These are phyloP conservation scores for Prunus dulcis DNA, from an alignment of 306 rosid species.

Conservation along the genomic window DNA sequence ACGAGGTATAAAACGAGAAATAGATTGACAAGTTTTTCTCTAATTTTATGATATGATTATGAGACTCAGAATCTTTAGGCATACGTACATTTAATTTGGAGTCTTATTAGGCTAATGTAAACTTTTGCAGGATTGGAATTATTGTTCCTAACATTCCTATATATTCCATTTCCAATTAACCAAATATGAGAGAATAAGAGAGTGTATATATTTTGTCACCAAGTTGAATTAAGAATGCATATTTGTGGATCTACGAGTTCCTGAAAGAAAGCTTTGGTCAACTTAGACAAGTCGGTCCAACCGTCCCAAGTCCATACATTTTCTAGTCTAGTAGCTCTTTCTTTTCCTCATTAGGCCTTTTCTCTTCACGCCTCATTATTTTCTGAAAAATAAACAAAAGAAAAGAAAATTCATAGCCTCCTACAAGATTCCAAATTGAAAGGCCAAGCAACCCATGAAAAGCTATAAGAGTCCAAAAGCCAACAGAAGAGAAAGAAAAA, in stretches of 20 bases:
- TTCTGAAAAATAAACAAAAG: background rate
- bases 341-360: background rate
- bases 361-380: background rate
- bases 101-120: background rate
- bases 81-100: background rate
- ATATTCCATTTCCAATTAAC: background rate
- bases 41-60: background rate
- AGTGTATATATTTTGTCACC: background rate
- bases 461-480: background rate
- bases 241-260: background rate
- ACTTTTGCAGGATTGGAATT: background rate
- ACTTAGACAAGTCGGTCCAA: background rate
- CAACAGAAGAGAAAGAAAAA: background rate
- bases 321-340: background rate
- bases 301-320: background rate
- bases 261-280: background rate
- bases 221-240: background rate
- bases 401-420: background rate
- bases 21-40: too few species aligned
- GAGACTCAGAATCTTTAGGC: background rate
- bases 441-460: constrained; percentile 6
- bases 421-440: constrained; percentile 13
- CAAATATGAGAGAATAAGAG: background rate
- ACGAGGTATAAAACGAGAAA: too few species aligned
- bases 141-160: too few species aligned